Conservation (phyloP, 768 basidiomycete species). For the Suillus paluster region DNA sequence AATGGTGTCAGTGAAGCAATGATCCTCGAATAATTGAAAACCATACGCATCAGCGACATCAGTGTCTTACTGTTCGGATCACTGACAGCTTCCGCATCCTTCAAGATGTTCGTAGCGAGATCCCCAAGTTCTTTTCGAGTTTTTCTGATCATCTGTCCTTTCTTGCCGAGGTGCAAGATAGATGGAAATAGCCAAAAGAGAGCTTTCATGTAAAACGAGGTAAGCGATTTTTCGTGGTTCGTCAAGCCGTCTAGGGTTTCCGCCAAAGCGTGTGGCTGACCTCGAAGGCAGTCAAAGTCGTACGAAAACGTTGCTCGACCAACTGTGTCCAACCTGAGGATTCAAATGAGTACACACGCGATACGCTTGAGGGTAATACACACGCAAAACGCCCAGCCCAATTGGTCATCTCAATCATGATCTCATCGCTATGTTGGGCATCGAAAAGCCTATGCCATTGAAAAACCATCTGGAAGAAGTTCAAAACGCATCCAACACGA, state of each 20-base stretch:
- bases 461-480: constrained; percentile 39
- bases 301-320: constrained; percentile 66
- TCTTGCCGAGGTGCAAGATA: constrained; percentile 58
- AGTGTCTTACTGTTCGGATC: constrained; percentile 51
- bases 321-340: constrained; percentile 57
- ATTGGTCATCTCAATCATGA: constrained; percentile 56
- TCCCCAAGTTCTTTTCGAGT: constrained; percentile 58
- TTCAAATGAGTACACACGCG: constrained; percentile 6
- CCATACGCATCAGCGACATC: constrained; percentile 58
- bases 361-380: constrained; percentile 23
- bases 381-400: constrained; percentile 69
- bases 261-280: constrained; percentile 50
- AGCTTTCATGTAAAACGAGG: constrained; percentile 67
- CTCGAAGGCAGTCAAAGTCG: constrained; percentile 61
- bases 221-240: constrained; percentile 60
- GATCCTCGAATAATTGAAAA: neutral
- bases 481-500: constrained; percentile 6
- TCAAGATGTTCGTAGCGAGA: constrained; percentile 56
- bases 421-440: constrained; percentile 39
- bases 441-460: constrained; percentile 57
- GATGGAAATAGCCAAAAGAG: constrained; percentile 64
- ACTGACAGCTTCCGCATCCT: constrained; percentile 51
- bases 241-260: constrained; percentile 61
- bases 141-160: constrained; percentile 59
- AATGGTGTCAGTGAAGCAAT: constrained; percentile 1